Conservation (phyloP, 2,329 filamentous ascomycete species). For the Talaromyces amestolkiae region DNA sequence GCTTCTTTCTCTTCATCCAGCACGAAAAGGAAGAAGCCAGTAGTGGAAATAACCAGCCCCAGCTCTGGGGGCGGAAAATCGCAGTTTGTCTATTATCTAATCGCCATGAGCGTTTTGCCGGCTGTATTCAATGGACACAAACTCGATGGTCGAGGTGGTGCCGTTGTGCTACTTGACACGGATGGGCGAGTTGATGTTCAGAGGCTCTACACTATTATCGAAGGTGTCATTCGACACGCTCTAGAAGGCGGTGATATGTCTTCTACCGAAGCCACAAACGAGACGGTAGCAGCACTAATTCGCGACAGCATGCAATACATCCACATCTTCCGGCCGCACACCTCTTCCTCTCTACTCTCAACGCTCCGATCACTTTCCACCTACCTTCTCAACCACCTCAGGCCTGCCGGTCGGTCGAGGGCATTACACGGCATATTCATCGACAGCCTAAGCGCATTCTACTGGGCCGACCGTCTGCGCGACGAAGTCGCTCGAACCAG, state of each 20-base stretch:
- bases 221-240: constrained; percentile 27
- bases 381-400: constrained; percentile 48
- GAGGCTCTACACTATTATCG: constrained; percentile 41
- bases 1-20: neutral
- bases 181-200: constrained; percentile 54
- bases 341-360: constrained; percentile 49
- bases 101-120: constrained; percentile 53
- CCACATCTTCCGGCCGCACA: constrained; percentile 58
- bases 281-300: constrained; percentile 31
- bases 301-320: constrained; percentile 51
- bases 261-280: neutral
- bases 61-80: constrained; percentile 57
- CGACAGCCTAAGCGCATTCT: constrained; percentile 56
- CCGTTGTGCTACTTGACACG: constrained; percentile 57
- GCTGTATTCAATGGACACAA: constrained; percentile 27
- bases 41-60: constrained; percentile 56
- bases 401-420: constrained; percentile 36
- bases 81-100: constrained; percentile 57
- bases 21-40: constrained; percentile 29
- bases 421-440: constrained; percentile 53
- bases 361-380: constrained; percentile 48
- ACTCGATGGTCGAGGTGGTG: constrained; percentile 47
- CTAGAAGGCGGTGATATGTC: constrained; percentile 12
- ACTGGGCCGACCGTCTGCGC: constrained; percentile 51
- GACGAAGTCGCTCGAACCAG: constrained; percentile 44